These are phyloP conservation scores for Linum usitatissimum DNA, from an alignment of 345 rosid species.

Conservation along the genomic window DNA sequence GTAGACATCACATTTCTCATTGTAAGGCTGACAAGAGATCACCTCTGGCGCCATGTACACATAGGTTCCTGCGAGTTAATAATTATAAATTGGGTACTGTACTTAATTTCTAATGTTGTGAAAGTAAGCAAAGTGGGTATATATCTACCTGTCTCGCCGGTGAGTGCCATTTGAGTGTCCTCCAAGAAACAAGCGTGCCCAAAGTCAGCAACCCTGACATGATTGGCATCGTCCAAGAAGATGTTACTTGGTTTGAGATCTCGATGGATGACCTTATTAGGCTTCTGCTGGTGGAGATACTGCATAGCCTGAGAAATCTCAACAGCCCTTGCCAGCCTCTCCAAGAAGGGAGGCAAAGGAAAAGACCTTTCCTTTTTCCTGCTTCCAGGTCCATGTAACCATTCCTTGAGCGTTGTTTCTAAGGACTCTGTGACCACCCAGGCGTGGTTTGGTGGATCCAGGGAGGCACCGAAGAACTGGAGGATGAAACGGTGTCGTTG, in stretches of 20 bases:
- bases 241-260: slow-evolving; percentile 63
- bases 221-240: slow-evolving; percentile 38
- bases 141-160: slow-evolving; percentile 45
- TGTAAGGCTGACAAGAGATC: slow-evolving; percentile 44
- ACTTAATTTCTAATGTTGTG: too few relatives aligned
- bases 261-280: slow-evolving; percentile 40
- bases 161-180: slow-evolving; percentile 41
- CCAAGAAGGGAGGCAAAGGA: slow-evolving; percentile 34
- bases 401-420: slow-evolving; percentile 38
- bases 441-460: slow-evolving; percentile 36
- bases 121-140: neutral
- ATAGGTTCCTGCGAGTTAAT: slow-evolving; percentile 30
- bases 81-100: too few relatives aligned
- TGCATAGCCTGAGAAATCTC: slow-evolving; percentile 63
- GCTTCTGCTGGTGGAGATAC: slow-evolving; percentile 51
- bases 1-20: slow-evolving; percentile 49
- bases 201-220: slow-evolving; percentile 46
- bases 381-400: slow-evolving; percentile 40
- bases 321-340: slow-evolving; percentile 31
- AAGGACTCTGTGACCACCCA: slow-evolving; percentile 49
- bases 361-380: slow-evolving; percentile 21
- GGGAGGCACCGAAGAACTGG: slow-evolving; percentile 48
- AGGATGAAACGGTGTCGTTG: slow-evolving; percentile 47
- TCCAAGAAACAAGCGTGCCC: slow-evolving; percentile 50
- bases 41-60: slow-evolving; percentile 63